Conservation (phyloP, 306 rosid species). For the Vigna hirtella region DNA sequence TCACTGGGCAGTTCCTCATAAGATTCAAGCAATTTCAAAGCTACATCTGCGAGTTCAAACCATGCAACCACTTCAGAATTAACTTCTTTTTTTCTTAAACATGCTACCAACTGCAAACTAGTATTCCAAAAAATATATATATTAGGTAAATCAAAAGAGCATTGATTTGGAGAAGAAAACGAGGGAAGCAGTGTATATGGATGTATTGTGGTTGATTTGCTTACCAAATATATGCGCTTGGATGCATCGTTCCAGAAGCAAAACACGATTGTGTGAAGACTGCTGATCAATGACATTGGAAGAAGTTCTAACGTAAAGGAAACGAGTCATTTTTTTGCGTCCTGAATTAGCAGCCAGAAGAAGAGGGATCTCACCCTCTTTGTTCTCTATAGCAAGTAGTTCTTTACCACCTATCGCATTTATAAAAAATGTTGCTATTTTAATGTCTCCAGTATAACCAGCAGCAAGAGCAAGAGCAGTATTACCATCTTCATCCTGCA, state of each 20-base stretch:
- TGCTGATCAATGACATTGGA: accelerated
- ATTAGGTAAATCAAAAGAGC: no score
- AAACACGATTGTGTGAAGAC: no score
- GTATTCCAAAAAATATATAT: no score
- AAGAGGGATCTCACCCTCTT: constrained; percentile 1
- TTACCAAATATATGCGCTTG: constrained; percentile 39
- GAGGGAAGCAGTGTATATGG: no score
- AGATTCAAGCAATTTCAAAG: background rate
- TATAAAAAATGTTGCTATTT: background rate
- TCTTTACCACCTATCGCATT: no score
- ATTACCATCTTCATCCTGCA: no score
- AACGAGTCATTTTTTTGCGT: constrained; percentile 27
- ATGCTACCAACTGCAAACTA: no score
- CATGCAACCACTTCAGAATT: no score
- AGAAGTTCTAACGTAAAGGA: background rate
- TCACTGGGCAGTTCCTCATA: background rate
- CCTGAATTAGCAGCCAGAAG: constrained; percentile 25
- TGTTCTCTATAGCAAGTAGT: background rate
- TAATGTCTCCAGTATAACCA: background rate
- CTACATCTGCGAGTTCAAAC: constrained; percentile 24
- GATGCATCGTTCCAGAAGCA: constrained; percentile 20
- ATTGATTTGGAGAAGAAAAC: no score
- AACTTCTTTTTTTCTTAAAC: no score
- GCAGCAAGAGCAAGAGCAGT: background rate
- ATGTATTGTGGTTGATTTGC: background rate